Conservation (phyloP, 2,329 filamentous ascomycete species). For the Beauveria australis region DNA sequence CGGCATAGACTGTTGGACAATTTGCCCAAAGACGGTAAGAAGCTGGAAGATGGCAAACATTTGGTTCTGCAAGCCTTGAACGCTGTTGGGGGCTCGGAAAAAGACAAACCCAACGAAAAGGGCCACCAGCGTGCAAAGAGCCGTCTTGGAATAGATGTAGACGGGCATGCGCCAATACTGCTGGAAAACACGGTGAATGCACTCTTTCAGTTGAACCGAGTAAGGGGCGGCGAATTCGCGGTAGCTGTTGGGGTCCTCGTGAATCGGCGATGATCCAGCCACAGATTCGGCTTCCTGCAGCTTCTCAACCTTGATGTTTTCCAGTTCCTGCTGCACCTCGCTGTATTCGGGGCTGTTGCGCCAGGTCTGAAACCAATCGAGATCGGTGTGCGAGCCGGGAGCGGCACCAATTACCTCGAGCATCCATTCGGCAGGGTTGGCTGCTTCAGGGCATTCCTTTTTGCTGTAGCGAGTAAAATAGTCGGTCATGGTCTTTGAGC, state of each 20-base stretch:
- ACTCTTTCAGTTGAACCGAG: constrained; percentile 55
- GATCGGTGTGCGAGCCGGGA: constrained; percentile 53
- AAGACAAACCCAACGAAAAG: constrained; percentile 82
- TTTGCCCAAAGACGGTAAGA: constrained; percentile 70
- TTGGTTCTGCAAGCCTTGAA: constrained; percentile 76
- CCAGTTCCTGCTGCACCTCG: constrained; percentile 48
- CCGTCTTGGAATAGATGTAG: constrained; percentile 79
- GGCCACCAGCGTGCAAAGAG: constrained; percentile 55
- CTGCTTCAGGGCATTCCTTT: constrained; percentile 52
- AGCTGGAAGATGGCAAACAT: constrained; percentile 84
- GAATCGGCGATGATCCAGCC: constrained; percentile 15
- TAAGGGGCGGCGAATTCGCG: constrained; percentile 79
- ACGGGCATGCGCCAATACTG: constrained; percentile 87
- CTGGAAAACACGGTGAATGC: constrained; percentile 69
- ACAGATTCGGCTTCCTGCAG: constrained; percentile 17
- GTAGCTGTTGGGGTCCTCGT: constrained; percentile 40
- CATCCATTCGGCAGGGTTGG: constrained; percentile 83
- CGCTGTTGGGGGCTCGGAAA: constrained; percentile 60
- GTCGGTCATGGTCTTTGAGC: constrained; percentile 56
- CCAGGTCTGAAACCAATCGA: constrained; percentile 60
- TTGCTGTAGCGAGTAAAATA: constrained; percentile 74
- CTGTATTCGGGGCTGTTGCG: constrained; percentile 47
- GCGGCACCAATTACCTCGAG: constrained; percentile 54
- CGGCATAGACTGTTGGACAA: constrained; percentile 76
- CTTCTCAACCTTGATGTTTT: constrained; percentile 45